Percentiles rank a stretch among this genome's conserved stretches.
Conservation (phyloP, 1,284 basidiomycete genomes). For the Malassezia nana region DNA sequence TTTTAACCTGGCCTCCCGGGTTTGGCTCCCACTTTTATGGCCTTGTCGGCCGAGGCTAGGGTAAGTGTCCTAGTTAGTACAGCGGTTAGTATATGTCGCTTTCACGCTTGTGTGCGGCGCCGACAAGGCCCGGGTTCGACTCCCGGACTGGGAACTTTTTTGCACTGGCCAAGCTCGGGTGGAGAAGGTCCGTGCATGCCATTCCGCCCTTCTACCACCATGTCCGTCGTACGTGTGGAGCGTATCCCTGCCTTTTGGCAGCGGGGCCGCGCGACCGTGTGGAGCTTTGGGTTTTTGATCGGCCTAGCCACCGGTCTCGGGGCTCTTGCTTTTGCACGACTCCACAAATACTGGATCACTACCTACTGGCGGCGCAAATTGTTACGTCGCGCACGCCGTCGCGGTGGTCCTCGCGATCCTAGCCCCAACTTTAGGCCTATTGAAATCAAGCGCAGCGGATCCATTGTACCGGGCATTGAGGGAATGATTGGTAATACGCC, state of each 20-base stretch:
- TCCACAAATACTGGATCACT: slow-evolving; percentile 2
- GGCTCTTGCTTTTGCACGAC: slow-evolving; percentile 6
- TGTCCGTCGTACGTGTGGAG: background rate
- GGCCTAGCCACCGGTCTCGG: slow-evolving; percentile 35
- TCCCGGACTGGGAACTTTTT: slow-evolving; percentile 22
- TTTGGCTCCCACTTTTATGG: background rate
- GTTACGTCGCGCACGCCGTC: slow-evolving; percentile 15
- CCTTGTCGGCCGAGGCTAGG: background rate
- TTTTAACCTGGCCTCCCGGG: background rate
- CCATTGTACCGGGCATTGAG: slow-evolving; percentile 2
- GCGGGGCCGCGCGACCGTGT: slow-evolving; percentile 6
- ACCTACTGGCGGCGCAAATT: slow-evolving; percentile 6
- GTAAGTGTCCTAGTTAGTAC: slow-evolving; percentile 21
- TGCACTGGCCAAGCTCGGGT: no score
- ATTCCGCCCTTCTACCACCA: background rate
- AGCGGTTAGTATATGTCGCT: slow-evolving; percentile 24
- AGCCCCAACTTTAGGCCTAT: slow-evolving; percentile 23
- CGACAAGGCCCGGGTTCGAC: slow-evolving; percentile 24
- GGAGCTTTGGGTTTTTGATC: slow-evolving; percentile 31
- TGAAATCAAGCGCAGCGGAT: slow-evolving; percentile 2
- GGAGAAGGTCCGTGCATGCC: slow-evolving; percentile 1
- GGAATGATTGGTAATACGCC: slow-evolving; percentile 65
- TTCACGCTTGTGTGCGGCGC: slow-evolving; percentile 16
- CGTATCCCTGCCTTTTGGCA: background rate
- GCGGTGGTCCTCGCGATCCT: slow-evolving; percentile 23